phyloP scores from a whole-genome alignment of 2,329 filamentous ascomycete genomes.

The Colletotrichum sp. region DNA sequence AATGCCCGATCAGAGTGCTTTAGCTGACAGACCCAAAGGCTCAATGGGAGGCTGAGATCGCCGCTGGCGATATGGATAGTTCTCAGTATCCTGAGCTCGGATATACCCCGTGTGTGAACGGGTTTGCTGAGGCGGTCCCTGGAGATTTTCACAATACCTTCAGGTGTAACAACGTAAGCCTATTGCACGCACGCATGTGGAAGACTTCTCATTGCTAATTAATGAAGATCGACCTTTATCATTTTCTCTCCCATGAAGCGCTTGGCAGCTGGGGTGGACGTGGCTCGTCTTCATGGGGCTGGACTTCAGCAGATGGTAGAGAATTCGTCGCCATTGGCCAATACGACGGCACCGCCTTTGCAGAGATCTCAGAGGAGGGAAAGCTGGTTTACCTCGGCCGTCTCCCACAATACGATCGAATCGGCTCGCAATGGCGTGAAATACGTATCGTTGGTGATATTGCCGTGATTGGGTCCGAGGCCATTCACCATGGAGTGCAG shows the following conservation, averaged over 20 bases:
- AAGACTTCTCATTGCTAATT: neutral
- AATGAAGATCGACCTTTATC: conserved; percentile 36
- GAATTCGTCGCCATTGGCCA: conserved; percentile 62
- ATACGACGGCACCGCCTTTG: conserved; percentile 58
- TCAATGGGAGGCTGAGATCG: conserved; percentile 37
- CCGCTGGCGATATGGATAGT: conserved; percentile 37
- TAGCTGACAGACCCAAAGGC: conserved; percentile 26
- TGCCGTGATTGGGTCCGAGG: conserved; percentile 44
- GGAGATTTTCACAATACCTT: conserved; percentile 54
- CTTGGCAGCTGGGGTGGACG: conserved; percentile 37
- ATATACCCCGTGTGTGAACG: conserved; percentile 45
- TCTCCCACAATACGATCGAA: conserved; percentile 50
- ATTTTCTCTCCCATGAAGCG: conserved; percentile 39
- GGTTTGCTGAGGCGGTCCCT: conserved; percentile 47
- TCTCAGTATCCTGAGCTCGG: conserved; percentile 40
- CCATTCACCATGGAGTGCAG: conserved; percentile 60
- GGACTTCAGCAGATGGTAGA: conserved; percentile 55
- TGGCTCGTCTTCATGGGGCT: conserved; percentile 54
- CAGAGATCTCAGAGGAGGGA: conserved; percentile 54
- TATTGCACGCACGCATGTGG: neutral
- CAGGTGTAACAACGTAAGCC: conserved; percentile 47
- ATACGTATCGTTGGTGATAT: conserved; percentile 47
- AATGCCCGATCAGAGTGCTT: neutral
- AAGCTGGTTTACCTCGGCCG: conserved; percentile 59
- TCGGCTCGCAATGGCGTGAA: conserved; percentile 56